Evolutionary conservation across 2,329 filamentous ascomycete species (phyloP).

Genomic region (Akanthomyces muscarius): DNA sequence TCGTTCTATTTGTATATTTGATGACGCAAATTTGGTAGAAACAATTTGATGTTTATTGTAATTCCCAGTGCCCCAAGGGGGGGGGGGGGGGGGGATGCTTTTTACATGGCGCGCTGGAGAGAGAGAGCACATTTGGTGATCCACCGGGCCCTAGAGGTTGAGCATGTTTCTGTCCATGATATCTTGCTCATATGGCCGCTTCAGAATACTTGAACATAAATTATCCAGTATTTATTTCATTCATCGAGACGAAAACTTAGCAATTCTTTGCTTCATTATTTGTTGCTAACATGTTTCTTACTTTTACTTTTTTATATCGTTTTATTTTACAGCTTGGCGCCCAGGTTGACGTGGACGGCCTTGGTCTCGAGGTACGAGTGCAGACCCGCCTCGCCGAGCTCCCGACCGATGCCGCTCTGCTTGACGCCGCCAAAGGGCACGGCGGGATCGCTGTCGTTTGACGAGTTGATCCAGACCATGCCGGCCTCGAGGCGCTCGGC

Average conservation of each 20-base stretch:
- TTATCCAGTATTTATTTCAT: too few relatives aligned
- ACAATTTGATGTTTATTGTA: too few relatives aligned
- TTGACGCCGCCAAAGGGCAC: slow-evolving; percentile 46
- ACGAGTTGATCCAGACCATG: slow-evolving; percentile 51
- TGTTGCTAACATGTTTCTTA: not conserved
- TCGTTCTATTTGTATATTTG: not conserved
- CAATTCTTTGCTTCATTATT: not conserved
- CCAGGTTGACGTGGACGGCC: slow-evolving; percentile 42
- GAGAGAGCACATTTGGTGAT: not conserved
- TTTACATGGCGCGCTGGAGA: not conserved
- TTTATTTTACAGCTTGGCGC: slow-evolving; percentile 28
- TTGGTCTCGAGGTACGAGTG: slow-evolving; percentile 43
- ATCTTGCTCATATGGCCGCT: not conserved
- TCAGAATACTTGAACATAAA: not conserved
- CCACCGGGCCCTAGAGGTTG: not conserved
- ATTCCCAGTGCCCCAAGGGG: too few relatives aligned
- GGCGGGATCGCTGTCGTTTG: slow-evolving; percentile 41
- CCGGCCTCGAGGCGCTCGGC: slow-evolving; percentile 58
- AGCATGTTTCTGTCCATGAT: not conserved
- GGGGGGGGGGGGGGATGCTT: too few relatives aligned
- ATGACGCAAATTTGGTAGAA: too few relatives aligned
- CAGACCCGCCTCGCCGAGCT: slow-evolving; percentile 43
- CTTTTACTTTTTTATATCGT: not conserved
- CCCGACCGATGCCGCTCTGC: slow-evolving; percentile 45
- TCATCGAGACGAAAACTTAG: too few relatives aligned